Percentiles rank a stretch among this genome's conserved stretches.
Evolutionary conservation across 1,284 basidiomycete genomes (phyloP).

Genomic region (Trametes versicolor): DNA sequence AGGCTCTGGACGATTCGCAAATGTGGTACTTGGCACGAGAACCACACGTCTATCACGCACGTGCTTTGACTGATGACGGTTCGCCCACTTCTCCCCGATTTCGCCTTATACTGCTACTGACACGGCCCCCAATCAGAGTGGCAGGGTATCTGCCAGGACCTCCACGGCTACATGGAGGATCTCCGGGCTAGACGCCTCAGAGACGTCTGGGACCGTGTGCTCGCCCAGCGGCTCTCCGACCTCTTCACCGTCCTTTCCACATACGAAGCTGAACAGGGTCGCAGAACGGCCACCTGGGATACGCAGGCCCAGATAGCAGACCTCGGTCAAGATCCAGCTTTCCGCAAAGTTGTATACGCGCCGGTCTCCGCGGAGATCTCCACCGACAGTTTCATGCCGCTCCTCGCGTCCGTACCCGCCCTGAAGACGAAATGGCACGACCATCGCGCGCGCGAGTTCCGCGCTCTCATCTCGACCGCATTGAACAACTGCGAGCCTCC

Average conservation of each 20-base stretch:
- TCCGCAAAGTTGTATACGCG: constrained; percentile 3
- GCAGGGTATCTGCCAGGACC: too few relatives aligned
- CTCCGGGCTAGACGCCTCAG: too few relatives aligned
- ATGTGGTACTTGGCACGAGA: too few relatives aligned
- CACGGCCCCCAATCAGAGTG: too few relatives aligned
- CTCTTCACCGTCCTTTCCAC: neutral
- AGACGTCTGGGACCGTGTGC: neutral
- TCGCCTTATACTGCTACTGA: too few relatives aligned
- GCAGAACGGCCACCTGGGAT: constrained; percentile 1
- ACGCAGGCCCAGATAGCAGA: constrained; percentile 4
- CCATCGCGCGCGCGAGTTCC: constrained; percentile 7
- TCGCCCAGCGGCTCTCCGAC: neutral
- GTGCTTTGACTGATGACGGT: too few relatives aligned
- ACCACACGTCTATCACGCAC: too few relatives aligned
- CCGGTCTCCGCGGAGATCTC: neutral
- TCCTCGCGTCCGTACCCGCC: neutral
- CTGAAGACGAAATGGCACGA: constrained; percentile 3
- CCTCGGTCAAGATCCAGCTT: neutral
- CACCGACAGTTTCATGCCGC: neutral
- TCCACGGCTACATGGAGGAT: too few relatives aligned
- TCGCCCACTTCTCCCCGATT: too few relatives aligned
- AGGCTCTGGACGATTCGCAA: too few relatives aligned
- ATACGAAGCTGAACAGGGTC: neutral
- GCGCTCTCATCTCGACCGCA: neutral
- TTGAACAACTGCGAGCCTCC: neutral